These are phyloP conservation scores for Mortierella polycephala DNA, from an alignment of 371 early-diverging fungal genomes.

Conservation along the genomic window DNA sequence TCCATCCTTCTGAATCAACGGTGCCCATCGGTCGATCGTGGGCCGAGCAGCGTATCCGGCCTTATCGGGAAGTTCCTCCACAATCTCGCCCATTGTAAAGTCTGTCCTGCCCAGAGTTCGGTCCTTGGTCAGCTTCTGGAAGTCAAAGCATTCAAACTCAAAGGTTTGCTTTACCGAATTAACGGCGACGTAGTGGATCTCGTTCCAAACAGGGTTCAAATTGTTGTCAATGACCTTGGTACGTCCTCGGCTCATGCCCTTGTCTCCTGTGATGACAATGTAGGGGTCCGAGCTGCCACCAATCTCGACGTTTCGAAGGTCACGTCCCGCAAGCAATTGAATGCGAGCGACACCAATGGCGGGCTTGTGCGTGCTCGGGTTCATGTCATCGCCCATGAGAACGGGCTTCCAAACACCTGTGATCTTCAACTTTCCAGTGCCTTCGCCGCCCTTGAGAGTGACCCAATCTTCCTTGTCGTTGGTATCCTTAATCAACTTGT, in stretches of 20 bases:
- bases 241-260: slow-evolving; percentile 60
- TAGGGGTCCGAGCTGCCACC: slow-evolving; percentile 87
- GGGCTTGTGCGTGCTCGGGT: slow-evolving; percentile 58
- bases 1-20: slow-evolving; percentile 71
- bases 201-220: slow-evolving; percentile 89
- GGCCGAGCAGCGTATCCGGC: slow-evolving; percentile 56
- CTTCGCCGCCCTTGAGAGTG: slow-evolving; percentile 52
- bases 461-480: slow-evolving; percentile 63
- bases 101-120: slow-evolving; percentile 70
- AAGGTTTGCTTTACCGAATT: slow-evolving; percentile 73
- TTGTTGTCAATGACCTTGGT: slow-evolving; percentile 79
- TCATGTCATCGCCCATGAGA: slow-evolving; percentile 60
- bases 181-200: slow-evolving; percentile 77
- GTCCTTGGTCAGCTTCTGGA: slow-evolving; percentile 70
- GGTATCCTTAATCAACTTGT: slow-evolving; percentile 41
- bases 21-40: slow-evolving; percentile 65
- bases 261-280: slow-evolving; percentile 73
- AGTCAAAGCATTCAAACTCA: slow-evolving; percentile 82
- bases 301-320: slow-evolving; percentile 50
- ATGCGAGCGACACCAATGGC: slow-evolving; percentile 87
- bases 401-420: slow-evolving; percentile 70
- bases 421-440: slow-evolving; percentile 56
- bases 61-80: slow-evolving; percentile 59
- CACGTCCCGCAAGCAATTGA: slow-evolving; percentile 77
- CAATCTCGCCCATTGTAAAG: slow-evolving; percentile 59